Percentiles rank a stretch among this genome's conserved stretches.
phyloP scores from a whole-genome alignment of 208 protist species.

The Trypanosoma scelopori region DNA sequence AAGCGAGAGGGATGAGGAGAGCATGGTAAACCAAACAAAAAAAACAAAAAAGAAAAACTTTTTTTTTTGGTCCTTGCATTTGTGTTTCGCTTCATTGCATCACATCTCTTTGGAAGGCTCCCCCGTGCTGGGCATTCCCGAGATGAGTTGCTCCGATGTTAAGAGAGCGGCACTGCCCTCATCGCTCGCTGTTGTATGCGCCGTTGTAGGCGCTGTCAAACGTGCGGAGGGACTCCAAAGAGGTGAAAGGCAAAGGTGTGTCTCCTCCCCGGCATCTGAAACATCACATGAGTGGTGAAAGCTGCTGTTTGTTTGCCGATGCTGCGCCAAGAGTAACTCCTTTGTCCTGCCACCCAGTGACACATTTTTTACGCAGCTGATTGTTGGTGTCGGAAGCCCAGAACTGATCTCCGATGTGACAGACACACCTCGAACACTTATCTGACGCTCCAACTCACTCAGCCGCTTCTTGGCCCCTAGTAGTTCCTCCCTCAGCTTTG shows the following conservation, averaged over 20 bases:
- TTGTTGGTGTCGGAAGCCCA: slow-evolving; percentile 7
- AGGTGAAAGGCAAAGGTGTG: neutral
- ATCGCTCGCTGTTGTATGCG: neutral
- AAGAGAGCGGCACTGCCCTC: neutral
- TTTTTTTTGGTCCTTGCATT: too few species aligned
- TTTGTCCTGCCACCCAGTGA: slow-evolving; percentile 31
- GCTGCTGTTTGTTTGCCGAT: slow-evolving; percentile 8
- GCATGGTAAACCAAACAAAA: too few species aligned
- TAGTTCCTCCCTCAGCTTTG: slow-evolving; percentile 74
- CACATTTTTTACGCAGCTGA: slow-evolving; percentile 1
- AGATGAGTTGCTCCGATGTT: neutral
- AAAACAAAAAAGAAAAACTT: too few species aligned
- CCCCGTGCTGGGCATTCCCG: neutral
- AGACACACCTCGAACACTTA: neutral
- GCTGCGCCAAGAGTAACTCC: slow-evolving; percentile 27
- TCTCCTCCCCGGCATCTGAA: slow-evolving; percentile 10
- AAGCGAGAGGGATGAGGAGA: too few species aligned
- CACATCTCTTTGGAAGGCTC: neutral
- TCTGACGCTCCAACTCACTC: slow-evolving; percentile 27
- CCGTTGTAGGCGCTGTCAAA: neutral
- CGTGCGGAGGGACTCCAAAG: neutral
- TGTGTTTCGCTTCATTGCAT: slow-evolving; percentile 6
- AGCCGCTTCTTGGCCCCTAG: slow-evolving; percentile 38
- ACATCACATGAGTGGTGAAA: slow-evolving; percentile 9
- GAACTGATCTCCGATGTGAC: slow-evolving; percentile 24